These are phyloP conservation scores for Ceratocystiopsis brevicomis DNA, from an alignment of 2,329 filamentous ascomycete genomes.

Conservation along the genomic window DNA sequence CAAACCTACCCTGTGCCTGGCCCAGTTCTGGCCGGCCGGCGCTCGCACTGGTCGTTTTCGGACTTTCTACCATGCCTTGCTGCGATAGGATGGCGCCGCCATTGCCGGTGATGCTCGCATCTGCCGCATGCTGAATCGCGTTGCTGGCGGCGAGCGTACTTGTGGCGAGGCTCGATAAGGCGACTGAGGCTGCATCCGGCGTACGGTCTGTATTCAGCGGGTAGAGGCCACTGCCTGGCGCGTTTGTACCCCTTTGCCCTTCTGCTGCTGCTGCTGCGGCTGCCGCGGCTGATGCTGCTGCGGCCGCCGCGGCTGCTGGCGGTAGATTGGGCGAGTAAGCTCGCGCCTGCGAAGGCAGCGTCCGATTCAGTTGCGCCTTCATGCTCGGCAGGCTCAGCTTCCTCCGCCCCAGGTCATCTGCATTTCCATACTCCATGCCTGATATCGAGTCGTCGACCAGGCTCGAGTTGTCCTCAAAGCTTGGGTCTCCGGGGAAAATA, in stretches of 20 bases:
- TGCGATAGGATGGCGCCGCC: slow-evolving; percentile 43
- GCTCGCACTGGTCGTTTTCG: slow-evolving; percentile 59
- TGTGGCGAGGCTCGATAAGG: slow-evolving; percentile 31
- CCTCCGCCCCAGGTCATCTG: slow-evolving; percentile 39
- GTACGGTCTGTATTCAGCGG: slow-evolving; percentile 40
- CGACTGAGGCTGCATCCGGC: slow-evolving; percentile 32
- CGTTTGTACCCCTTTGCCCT: slow-evolving; percentile 24
- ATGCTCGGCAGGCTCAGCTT: slow-evolving; percentile 54
- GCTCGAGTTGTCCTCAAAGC: slow-evolving; percentile 15
- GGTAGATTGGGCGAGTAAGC: slow-evolving; percentile 1
- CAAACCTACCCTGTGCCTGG: background rate
- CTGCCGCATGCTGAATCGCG: slow-evolving; percentile 10
- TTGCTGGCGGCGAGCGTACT: slow-evolving; percentile 8
- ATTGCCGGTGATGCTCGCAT: slow-evolving; percentile 15
- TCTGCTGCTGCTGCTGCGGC: slow-evolving; percentile 29
- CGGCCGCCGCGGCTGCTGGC: slow-evolving; percentile 25
- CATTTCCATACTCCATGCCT: slow-evolving; percentile 34
- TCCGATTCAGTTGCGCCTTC: slow-evolving; percentile 45
- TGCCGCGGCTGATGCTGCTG: slow-evolving; percentile 27
- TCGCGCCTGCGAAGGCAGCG: slow-evolving; percentile 17
- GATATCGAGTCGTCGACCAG: slow-evolving; percentile 32
- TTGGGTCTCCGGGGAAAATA: slow-evolving; percentile 37
- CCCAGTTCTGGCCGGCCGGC: background rate
- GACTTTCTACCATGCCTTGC: slow-evolving; percentile 64
- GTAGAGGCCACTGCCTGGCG: slow-evolving; percentile 23